Conservation (phyloP, 2,329 filamentous ascomycete genomes). For the Cytospora mali region DNA sequence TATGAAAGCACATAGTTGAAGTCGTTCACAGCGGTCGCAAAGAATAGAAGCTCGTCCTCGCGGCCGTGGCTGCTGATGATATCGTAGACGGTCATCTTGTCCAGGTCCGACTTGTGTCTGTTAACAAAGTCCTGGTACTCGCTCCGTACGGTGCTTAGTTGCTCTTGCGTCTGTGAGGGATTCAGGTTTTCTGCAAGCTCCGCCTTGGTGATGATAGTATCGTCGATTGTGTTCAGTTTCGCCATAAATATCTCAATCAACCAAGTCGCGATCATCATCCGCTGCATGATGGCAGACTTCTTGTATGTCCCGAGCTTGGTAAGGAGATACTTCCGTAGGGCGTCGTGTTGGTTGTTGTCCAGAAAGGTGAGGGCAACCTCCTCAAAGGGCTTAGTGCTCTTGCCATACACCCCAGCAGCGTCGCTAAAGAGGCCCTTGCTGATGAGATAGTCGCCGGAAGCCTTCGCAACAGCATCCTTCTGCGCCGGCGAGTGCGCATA, state of each 20-base stretch:
- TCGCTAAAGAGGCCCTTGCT: constrained; percentile 80
- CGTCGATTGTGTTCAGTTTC: constrained; percentile 91
- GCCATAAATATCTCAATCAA: constrained; percentile 96
- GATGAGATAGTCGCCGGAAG: constrained; percentile 86
- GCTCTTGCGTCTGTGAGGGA: constrained; percentile 69
- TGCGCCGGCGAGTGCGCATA: constrained; percentile 81
- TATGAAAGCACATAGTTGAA: constrained; percentile 95
- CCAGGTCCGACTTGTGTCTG: constrained; percentile 83
- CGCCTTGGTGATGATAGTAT: constrained; percentile 87
- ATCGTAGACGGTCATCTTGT: constrained; percentile 91
- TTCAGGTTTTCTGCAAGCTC: constrained; percentile 75
- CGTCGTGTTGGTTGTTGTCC: constrained; percentile 87
- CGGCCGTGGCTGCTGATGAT: constrained; percentile 94
- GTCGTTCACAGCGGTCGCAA: constrained; percentile 85
- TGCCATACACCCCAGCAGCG: constrained; percentile 87
- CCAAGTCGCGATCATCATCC: constrained; percentile 95
- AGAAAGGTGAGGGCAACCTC: constrained; percentile 92
- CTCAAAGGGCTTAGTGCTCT: constrained; percentile 95
- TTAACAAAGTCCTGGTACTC: constrained; percentile 89
- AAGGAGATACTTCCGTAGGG: constrained; percentile 83
- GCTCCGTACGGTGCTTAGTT: constrained; percentile 69
- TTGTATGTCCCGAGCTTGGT: constrained; percentile 82
- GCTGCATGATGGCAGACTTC: constrained; percentile 85
- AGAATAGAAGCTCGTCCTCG: constrained; percentile 89
- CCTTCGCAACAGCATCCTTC: constrained; percentile 87